Base-by-base conservation (phyloP, 805 yeast genomes). In the Nematodospora valgi region DNA sequence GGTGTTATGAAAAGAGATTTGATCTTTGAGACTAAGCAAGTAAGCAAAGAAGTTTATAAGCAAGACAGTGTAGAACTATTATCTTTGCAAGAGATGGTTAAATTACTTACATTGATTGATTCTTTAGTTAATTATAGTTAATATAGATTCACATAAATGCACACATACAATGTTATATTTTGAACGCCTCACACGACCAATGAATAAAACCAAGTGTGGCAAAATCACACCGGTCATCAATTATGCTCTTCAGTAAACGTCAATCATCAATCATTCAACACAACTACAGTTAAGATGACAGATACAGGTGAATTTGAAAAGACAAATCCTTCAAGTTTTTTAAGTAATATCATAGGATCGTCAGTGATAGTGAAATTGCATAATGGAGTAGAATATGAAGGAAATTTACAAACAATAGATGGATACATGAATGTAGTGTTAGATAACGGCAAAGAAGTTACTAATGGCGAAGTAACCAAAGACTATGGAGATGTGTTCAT, bases 341-440 rank as follows among this genome's bases (percentile, higher is more conserved):
- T 93, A 23, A 70, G 86, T 19, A 81, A 79, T 31, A 82, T 93
- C 39, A 80, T 84, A 17, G 95, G 96, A 30, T 74, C 81, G 33
- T 65, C 76, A 12, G 97, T 93, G 15, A 64, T 81, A 25, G 96
- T 93, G 19, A 87, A 85, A 57, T 74, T 89, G 36, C 77, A 82
- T 54, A 85, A 93, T 23, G 98, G 96, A 10, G 80, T 89, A 42
- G 86, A 86, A 40, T 93, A 87, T 60, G 45, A 54, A 11, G 72
- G 83, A 5, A 68, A 62, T 32, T 70, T 86, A 44, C 91, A 86
- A 48, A 86, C 96, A 26, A 89, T 93, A 39, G 98, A 93, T 56
- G 98, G 98, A 6, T 93, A 81, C 66, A 88, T 93, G 96, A 93
- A 93, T 62, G 82, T 93, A 32, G 95, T 91, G 2, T 70, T 93